Base-by-base conservation (phyloP, 148 eudicot species). In the Agrostemma githago region DNA sequence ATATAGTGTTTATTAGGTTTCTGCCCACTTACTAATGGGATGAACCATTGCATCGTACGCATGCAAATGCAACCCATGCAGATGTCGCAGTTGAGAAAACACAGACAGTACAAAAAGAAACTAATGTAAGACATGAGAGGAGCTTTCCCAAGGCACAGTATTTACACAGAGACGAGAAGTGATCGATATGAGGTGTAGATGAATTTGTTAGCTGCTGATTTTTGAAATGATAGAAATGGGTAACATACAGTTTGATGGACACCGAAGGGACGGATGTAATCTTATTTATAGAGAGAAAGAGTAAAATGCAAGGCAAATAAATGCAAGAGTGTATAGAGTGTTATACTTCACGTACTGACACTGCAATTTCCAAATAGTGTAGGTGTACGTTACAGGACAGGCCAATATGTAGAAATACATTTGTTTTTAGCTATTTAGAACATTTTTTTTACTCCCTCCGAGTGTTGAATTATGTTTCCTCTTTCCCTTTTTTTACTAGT, bases 161-260 rank as follows among this genome's bases (percentile, higher is more conserved):
- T 4, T 48, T 16, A 62, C 11, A 2, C 42, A 57, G 56, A 17
- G 62, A 51, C 8, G 57, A 39, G 14, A 26, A 26, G 34, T 26
- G 34, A 26, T 26, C 26, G 20, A 46, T 6, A 6, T 17, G 20
- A 76, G 42, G 63, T 61, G 60, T 17, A 19, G 69, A 46, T 64
- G 44, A 10, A 68, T 2, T 70, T 70, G 42, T 70, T 41, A 60
- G 38, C 39, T 71, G 38, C 39, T 71, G 67, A 48, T 57, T 19
- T 41, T 53, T 76, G 86, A 83, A 83, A 74, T 78, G 83, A 81
- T 80, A 74, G 84, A 83, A 79, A 62, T 21, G 21, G 15, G 76
- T 3, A 74, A 67, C 34, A 26, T 26, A 26, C 6, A n/a, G 51
- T 19, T 74, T 75, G 78, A 81, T 75, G 83, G 54, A 20, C 48